Evolutionary conservation across 2,329 filamentous ascomycete species (phyloP).

Genomic region (Zalaria sp.): DNA sequence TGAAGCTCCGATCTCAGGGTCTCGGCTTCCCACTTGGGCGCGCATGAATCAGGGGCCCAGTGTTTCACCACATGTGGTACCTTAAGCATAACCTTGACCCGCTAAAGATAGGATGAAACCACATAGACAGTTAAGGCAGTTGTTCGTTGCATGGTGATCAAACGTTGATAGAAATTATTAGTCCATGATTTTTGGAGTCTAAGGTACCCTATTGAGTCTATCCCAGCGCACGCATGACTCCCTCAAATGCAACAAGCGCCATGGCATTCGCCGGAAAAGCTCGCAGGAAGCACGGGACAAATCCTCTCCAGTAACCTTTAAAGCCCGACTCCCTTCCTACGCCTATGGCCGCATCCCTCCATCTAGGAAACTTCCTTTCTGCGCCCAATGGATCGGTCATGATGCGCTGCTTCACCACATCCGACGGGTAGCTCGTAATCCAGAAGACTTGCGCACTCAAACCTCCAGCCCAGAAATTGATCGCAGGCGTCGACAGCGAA

Average conservation of each 20-base stretch:
- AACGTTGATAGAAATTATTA: too few relatives aligned
- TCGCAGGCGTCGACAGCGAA: conserved; percentile 54
- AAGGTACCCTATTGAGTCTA: not conserved
- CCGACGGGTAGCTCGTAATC: conserved; percentile 80
- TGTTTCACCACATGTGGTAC: too few relatives aligned
- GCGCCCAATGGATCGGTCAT: conserved; percentile 89
- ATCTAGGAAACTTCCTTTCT: conserved; percentile 57
- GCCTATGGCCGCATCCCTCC: conserved; percentile 65
- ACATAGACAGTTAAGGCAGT: too few relatives aligned
- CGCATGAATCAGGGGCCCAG: too few relatives aligned
- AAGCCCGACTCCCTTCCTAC: conserved; percentile 65
- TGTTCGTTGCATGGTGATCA: too few relatives aligned
- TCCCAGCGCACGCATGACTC: conserved; percentile 35
- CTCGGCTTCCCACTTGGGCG: too few relatives aligned
- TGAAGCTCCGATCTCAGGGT: too few relatives aligned
- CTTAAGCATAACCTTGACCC: too few relatives aligned
- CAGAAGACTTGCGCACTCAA: conserved; percentile 90
- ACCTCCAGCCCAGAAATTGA: conserved; percentile 97
- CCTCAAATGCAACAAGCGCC: conserved; percentile 87
- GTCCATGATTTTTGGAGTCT: too few relatives aligned
- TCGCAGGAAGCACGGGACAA: conserved; percentile 81
- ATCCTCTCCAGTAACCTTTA: conserved; percentile 81
- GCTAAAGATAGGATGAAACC: too few relatives aligned
- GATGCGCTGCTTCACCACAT: conserved; percentile 89
- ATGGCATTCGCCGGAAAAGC: conserved; percentile 94